Percentiles rank a stretch among this genome's conserved stretches.
Evolutionary conservation across 768 basidiomycete species (phyloP).

Genomic region (Amanita brunnescens): DNA sequence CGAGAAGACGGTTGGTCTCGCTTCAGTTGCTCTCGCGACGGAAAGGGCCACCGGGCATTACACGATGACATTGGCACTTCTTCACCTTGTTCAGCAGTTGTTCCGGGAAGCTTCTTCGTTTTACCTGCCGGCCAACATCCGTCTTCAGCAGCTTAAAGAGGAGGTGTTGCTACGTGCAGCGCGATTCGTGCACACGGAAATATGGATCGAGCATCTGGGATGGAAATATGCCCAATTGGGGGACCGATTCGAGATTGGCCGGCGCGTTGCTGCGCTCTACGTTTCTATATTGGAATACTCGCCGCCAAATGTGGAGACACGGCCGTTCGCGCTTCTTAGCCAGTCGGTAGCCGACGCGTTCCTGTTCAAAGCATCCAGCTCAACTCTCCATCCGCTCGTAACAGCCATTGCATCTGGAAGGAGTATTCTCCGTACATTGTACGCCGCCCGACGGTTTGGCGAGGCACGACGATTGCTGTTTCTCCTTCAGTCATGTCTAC

Average conservation of each 20-base stretch:
- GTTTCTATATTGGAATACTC: conserved; percentile 55
- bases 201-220: conserved; percentile 78
- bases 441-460: conserved; percentile 52
- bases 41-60: conserved; percentile 71
- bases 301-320: conserved; percentile 41
- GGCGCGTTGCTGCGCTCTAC: conserved; percentile 58
- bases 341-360: conserved; percentile 62
- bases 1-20: conserved; percentile 44
- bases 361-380: conserved; percentile 65
- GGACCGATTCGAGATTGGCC: conserved; percentile 78
- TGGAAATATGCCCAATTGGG: conserved; percentile 84
- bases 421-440: conserved; percentile 50
- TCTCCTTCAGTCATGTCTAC: conserved; percentile 60
- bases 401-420: conserved; percentile 56
- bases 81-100: conserved; percentile 68
- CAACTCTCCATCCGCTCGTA: conserved; percentile 76
- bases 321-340: conserved; percentile 54
- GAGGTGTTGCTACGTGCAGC: conserved; percentile 75
- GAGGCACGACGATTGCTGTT: conserved; percentile 63
- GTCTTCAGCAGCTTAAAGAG: conserved; percentile 67
- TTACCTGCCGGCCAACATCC: conserved; percentile 45
- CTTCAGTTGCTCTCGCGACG: conserved; percentile 55
- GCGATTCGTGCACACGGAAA: conserved; percentile 73
- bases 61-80: conserved; percentile 72
- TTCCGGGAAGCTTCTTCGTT: conserved; percentile 65